Conservation (phyloP, 2,329 filamentous ascomycete species). For the Fusarium pininemorale region DNA sequence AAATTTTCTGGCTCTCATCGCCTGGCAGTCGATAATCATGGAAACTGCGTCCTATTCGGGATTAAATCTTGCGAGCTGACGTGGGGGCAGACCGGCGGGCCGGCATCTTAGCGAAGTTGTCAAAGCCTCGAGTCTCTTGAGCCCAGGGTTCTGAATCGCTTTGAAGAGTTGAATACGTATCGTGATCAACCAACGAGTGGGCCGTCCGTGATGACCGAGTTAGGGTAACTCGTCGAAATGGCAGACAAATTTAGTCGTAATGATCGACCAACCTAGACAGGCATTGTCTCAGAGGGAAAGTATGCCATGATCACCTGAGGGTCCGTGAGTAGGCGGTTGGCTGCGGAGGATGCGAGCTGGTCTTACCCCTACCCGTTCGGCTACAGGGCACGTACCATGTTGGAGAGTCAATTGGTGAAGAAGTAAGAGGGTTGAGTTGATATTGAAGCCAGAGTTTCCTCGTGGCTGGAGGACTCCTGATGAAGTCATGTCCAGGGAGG, state of each 20-base stretch:
- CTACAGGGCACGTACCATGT: constrained; percentile 19
- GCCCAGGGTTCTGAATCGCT: not conserved
- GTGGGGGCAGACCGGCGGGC: constrained; percentile 27
- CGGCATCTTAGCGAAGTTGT: not conserved
- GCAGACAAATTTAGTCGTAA: constrained; percentile 24
- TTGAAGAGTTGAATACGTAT: not conserved
- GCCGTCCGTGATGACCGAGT: constrained; percentile 18
- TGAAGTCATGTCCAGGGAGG: not conserved
- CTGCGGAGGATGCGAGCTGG: constrained; percentile 35
- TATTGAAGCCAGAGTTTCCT: not conserved
- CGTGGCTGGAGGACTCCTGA: not conserved
- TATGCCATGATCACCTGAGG: constrained; percentile 35
- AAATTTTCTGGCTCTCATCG: not conserved
- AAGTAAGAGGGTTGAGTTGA: constrained; percentile 12
- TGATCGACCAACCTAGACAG: constrained; percentile 41
- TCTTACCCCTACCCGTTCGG: constrained; percentile 32
- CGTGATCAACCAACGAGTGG: constrained; percentile 10
- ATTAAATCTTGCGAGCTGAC: constrained; percentile 22
- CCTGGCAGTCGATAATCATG: constrained; percentile 15
- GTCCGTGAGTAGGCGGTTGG: constrained; percentile 36
- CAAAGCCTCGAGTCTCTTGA: not conserved
- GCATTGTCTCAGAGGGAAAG: constrained; percentile 35
- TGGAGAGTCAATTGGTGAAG: constrained; percentile 20
- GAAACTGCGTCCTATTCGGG: constrained; percentile 5
- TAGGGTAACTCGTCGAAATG: constrained; percentile 9